phyloP scores from a whole-genome alignment of 441 rosid genomes.

The Adansonia grandidieri region DNA sequence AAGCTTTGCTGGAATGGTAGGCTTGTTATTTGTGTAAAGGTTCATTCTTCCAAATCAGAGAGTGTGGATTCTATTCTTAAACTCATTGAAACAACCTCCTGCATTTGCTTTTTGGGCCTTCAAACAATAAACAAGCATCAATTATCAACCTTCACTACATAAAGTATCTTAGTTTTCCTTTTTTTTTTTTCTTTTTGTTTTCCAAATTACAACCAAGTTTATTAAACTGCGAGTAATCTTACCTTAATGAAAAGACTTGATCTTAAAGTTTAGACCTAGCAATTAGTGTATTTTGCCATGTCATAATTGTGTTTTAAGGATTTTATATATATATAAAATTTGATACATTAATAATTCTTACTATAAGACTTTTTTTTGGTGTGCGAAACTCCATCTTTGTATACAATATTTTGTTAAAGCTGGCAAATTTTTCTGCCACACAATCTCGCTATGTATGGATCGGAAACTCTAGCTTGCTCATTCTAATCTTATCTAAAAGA shows the following conservation, averaged over 20 bases:
- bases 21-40: neutral
- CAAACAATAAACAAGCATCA: neutral
- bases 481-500: neutral
- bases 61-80: slow-evolving; percentile 6
- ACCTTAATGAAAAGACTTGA: neutral
- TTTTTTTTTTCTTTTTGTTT: neutral
- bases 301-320: no score
- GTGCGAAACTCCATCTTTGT: no score
- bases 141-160: neutral
- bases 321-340: no score
- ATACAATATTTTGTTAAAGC: neutral
- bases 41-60: slow-evolving; percentile 12
- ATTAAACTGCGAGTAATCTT: neutral
- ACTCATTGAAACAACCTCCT: slow-evolving; percentile 8
- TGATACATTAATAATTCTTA: no score
- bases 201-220: neutral
- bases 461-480: neutral
- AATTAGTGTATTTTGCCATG: no score
- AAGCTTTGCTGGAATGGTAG: slow-evolving; percentile 95
- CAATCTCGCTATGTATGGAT: neutral
- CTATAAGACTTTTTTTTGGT: no score
- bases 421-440: neutral
- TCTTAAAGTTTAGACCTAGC: neutral
- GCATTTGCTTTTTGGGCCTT: slow-evolving; percentile 21
- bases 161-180: neutral